These are phyloP conservation scores for Daedalea quercina DNA, from an alignment of 768 basidiomycete genomes.

Conservation along the genomic window DNA sequence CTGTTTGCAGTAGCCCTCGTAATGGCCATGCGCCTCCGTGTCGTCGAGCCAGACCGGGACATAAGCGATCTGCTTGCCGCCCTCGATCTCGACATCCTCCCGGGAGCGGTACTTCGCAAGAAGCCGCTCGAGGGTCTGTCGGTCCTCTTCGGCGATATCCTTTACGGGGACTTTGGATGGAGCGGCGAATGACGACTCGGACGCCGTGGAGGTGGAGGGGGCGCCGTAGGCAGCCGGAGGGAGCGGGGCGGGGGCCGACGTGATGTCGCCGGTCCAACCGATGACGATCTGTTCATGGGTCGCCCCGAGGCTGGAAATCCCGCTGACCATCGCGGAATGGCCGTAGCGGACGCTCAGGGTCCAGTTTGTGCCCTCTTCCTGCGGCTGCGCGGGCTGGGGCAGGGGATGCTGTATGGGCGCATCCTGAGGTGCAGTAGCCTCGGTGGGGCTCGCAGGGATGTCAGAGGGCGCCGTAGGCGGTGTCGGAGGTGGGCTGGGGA, in stretches of 20 bases:
- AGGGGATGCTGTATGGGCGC: constrained; percentile 5
- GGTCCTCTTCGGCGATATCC: constrained; percentile 54
- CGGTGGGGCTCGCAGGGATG: constrained; percentile 27
- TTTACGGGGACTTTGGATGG: constrained; percentile 38
- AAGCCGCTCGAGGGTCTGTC: constrained; percentile 56
- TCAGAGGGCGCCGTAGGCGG: constrained; percentile 56
- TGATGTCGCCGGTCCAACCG: constrained; percentile 91
- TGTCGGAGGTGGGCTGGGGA: constrained; percentile 71
- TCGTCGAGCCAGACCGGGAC: constrained; percentile 91
- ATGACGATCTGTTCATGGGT: constrained; percentile 89
- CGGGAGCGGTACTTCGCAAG: constrained; percentile 59
- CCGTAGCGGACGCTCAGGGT: constrained; percentile 74
- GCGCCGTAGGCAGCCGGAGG: constrained; percentile 8
- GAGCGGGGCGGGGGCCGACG: constrained; percentile 36
- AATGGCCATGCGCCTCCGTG: constrained; percentile 86
- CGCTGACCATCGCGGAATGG: constrained; percentile 92
- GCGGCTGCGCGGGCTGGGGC: constrained; percentile 11
- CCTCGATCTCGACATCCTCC: constrained; percentile 43
- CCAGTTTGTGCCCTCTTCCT: constrained; percentile 44
- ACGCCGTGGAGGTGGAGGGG: constrained; percentile 17
- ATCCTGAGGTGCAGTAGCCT: neutral
- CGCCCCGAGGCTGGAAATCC: constrained; percentile 76
- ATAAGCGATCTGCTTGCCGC: constrained; percentile 56
- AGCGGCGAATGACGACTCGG: constrained; percentile 6
- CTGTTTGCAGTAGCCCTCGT: constrained; percentile 97